phyloP scores from a whole-genome alignment of 2,329 filamentous ascomycete genomes.

The Pyricularia pennisetigena region DNA sequence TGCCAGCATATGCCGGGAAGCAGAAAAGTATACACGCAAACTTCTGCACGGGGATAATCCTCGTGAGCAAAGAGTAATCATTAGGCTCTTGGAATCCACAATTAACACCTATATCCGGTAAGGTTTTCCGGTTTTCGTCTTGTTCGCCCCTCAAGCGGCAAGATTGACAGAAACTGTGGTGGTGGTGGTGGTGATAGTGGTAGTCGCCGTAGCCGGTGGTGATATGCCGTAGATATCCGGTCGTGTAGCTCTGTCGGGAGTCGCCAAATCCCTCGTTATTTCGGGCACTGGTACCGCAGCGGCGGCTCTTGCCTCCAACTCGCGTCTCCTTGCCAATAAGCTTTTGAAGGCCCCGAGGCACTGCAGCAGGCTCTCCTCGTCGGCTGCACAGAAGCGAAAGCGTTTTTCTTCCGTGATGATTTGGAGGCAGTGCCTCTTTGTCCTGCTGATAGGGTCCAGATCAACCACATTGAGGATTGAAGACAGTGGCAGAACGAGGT shows the following conservation, averaged over 20 bases:
- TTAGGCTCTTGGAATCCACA: background rate
- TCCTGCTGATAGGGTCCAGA: conserved; percentile 77
- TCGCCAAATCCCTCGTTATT: background rate
- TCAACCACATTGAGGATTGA: conserved; percentile 85
- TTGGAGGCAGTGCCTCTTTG: conserved; percentile 80
- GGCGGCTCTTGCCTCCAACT: conserved; percentile 42
- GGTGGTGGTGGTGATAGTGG: background rate
- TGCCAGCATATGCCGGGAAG: background rate
- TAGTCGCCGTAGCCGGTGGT: background rate
- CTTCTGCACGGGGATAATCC: background rate
- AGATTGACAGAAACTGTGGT: background rate
- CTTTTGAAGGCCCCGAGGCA: conserved; percentile 92
- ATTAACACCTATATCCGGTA: background rate
- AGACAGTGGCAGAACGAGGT: conserved; percentile 69
- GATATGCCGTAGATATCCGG: background rate
- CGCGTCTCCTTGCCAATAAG: conserved; percentile 60
- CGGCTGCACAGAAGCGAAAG: conserved; percentile 64
- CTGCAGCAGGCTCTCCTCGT: conserved; percentile 73
- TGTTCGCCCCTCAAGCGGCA: background rate
- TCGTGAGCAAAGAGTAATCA: background rate
- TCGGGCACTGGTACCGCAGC: conserved; percentile 15
- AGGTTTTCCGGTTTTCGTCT: background rate
- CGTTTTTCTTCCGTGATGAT: conserved; percentile 89
- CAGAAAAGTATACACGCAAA: background rate
- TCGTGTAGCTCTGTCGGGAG: background rate